A percentile compares a stretch with the other conserved stretches of the same genome.
phyloP scores from a whole-genome alignment of 176 grass and related monocot species.

The Avena insularis region DNA sequence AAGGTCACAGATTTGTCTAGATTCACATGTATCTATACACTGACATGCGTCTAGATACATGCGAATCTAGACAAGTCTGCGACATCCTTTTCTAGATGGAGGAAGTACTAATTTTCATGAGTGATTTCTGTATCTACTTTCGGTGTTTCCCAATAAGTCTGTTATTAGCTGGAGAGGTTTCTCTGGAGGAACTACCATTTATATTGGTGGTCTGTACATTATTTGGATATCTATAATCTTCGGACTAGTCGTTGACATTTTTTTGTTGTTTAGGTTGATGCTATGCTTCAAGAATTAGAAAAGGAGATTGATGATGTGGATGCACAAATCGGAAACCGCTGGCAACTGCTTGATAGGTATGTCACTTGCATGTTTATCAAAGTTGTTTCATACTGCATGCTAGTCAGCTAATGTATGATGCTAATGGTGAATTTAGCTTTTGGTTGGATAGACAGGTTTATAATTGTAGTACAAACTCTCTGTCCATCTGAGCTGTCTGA shows the following conservation, averaged over 20 bases:
- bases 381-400: slow-evolving; percentile 31
- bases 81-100: too few species aligned
- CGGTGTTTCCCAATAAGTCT: not conserved
- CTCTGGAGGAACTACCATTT: not conserved
- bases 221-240: slow-evolving; percentile 29
- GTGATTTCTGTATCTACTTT: slow-evolving; percentile 25
- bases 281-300: slow-evolving; percentile 90
- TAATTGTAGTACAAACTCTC: not conserved
- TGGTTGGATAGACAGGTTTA: not conserved
- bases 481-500: not conserved
- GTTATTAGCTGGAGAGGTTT: slow-evolving; percentile 18
- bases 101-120: not conserved
- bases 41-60: too few species aligned
- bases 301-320: slow-evolving; percentile 99
- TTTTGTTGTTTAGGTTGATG: slow-evolving; percentile 81
- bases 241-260: slow-evolving; percentile 15
- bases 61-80: too few species aligned
- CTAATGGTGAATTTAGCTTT: slow-evolving; percentile 12
- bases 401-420: slow-evolving; percentile 15
- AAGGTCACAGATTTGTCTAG: too few species aligned
- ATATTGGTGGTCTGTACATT: not conserved
- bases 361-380: slow-evolving; percentile 3
- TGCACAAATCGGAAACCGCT: slow-evolving; percentile 92
- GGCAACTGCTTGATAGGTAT: slow-evolving; percentile 97
- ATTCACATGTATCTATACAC: too few species aligned